These are phyloP conservation scores for Pichia sp. DNA, from an alignment of 1,139 yeast species.

Conservation along the genomic window DNA sequence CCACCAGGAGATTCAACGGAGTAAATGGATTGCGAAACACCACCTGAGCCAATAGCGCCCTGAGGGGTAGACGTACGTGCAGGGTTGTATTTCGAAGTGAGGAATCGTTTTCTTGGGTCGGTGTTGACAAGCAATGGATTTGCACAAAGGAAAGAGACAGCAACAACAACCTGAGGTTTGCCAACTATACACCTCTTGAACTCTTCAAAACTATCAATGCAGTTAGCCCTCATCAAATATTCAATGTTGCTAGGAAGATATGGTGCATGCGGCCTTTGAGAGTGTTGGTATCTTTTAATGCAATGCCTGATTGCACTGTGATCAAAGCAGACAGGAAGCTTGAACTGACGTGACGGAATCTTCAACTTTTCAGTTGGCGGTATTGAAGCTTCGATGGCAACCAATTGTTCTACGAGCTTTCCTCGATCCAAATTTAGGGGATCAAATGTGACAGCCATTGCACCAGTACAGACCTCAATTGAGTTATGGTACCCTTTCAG, in stretches of 20 bases:
- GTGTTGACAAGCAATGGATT: slow-evolving; percentile 30
- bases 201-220: slow-evolving; percentile 25
- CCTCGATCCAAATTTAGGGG: slow-evolving; percentile 21
- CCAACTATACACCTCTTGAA: slow-evolving; percentile 29
- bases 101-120: slow-evolving; percentile 31
- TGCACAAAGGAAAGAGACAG: slow-evolving; percentile 35
- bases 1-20: slow-evolving; percentile 37
- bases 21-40: slow-evolving; percentile 30
- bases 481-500: slow-evolving; percentile 19
- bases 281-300: slow-evolving; percentile 30
- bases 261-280: slow-evolving; percentile 34
- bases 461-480: slow-evolving; percentile 28
- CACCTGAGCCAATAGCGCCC: slow-evolving; percentile 33
- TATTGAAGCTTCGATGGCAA: slow-evolving; percentile 24
- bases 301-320: slow-evolving; percentile 30
- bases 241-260: slow-evolving; percentile 32
- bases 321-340: slow-evolving; percentile 30
- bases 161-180: slow-evolving; percentile 30
- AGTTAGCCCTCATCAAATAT: slow-evolving; percentile 30
- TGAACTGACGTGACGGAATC: slow-evolving; percentile 28
- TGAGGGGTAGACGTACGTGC: slow-evolving; percentile 34
- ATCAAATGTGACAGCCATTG: slow-evolving; percentile 28
- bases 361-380: slow-evolving; percentile 29
- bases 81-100: slow-evolving; percentile 33
- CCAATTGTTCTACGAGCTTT: slow-evolving; percentile 20